A percentile compares a stretch with the other conserved stretches of the same genome.
Evolutionary conservation across 2,329 filamentous ascomycete species (phyloP).

Genomic region (Pyrenophora teres): DNA sequence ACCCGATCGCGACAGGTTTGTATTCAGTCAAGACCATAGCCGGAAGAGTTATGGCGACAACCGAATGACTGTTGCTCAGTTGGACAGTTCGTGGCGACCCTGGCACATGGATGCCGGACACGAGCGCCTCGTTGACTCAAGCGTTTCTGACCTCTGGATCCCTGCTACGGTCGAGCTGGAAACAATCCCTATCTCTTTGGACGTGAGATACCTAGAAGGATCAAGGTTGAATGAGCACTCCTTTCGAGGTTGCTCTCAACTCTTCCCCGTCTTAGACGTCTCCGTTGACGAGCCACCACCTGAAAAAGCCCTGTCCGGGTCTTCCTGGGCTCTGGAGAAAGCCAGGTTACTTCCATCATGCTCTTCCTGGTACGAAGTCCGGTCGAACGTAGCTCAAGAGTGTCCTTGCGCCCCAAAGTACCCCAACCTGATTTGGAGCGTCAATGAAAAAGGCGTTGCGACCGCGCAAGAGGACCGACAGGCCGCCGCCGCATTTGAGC

Average conservation of each 20-base stretch:
- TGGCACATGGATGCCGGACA: constrained; percentile 21
- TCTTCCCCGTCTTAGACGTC: constrained; percentile 29
- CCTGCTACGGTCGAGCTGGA: constrained; percentile 7
- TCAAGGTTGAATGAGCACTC: not conserved
- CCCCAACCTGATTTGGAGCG: constrained; percentile 36
- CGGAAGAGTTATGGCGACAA: constrained; percentile 54
- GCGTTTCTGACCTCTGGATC: constrained; percentile 18
- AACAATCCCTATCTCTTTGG: constrained; percentile 2
- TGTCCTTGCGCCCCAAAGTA: constrained; percentile 35
- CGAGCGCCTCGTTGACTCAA: constrained; percentile 4
- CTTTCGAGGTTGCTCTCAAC: constrained; percentile 21
- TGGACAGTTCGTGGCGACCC: constrained; percentile 47
- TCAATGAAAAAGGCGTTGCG: constrained; percentile 21
- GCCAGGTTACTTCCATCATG: constrained; percentile 23
- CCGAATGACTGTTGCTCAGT: constrained; percentile 52
- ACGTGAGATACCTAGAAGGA: constrained; percentile 7
- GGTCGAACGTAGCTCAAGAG: not conserved
- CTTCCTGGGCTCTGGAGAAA: constrained; percentile 30
- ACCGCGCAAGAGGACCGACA: constrained; percentile 46
- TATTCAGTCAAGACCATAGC: constrained; percentile 59
- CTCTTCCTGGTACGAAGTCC: constrained; percentile 25
- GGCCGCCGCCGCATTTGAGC: constrained; percentile 58
- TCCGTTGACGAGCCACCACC: constrained; percentile 8
- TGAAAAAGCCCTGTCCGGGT: constrained; percentile 11
- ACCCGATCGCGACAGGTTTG: constrained; percentile 57